Evolutionary conservation across 75 land plant genomes (phyloP).

Genomic region (Sequoiadendron giganteum): DNA sequence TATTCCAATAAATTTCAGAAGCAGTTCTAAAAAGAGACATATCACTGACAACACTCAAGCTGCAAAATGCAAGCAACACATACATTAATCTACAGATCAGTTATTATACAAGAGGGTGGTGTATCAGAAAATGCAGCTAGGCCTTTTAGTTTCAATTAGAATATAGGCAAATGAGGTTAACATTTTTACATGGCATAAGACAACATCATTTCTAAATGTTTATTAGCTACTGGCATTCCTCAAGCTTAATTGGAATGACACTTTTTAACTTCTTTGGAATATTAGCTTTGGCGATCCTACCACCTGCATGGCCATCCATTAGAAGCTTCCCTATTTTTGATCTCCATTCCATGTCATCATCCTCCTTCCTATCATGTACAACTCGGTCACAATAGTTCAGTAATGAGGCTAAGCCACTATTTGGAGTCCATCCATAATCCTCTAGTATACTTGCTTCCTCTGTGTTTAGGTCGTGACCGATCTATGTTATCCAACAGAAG

Average conservation of each 20-base stretch:
- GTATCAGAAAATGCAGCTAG: background rate
- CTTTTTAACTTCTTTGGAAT: slow-evolving; percentile 18
- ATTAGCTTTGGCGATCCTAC: slow-evolving; percentile 27
- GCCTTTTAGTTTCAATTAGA: background rate
- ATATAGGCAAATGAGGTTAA: background rate
- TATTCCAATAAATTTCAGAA: background rate
- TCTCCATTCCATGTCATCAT: slow-evolving; percentile 65
- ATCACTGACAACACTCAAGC: background rate
- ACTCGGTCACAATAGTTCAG: slow-evolving; percentile 85
- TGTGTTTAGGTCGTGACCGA: slow-evolving; percentile 68
- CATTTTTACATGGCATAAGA: background rate
- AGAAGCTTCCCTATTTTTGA: slow-evolving; percentile 77
- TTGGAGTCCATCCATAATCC: slow-evolving; percentile 82
- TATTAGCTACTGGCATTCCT: background rate
- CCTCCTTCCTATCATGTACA: slow-evolving; percentile 68
- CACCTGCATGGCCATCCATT: slow-evolving; percentile 69
- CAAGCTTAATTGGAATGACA: background rate
- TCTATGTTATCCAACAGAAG: slow-evolving; percentile 28
- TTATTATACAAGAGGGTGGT: background rate
- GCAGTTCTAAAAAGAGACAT: background rate
- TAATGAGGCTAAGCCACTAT: slow-evolving; percentile 76
- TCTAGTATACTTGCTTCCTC: slow-evolving; percentile 67
- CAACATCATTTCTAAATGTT: background rate
- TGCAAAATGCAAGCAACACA: background rate
- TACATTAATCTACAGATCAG: background rate